Base-by-base conservation (phyloP, 73 alveolate genomes). In the Paraurostyla sp. region DNA sequence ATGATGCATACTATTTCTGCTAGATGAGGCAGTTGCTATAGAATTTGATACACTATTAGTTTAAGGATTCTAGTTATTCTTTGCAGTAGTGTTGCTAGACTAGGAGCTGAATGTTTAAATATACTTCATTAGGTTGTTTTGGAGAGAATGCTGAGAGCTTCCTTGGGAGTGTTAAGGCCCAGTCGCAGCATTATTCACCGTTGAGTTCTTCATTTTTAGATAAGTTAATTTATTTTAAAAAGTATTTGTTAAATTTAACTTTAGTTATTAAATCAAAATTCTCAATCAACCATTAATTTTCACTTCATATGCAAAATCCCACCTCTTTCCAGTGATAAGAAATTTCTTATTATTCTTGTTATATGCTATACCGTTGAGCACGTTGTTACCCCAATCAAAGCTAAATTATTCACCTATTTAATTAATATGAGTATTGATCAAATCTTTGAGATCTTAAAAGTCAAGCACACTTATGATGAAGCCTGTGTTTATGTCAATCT, bases 351-450 rank as follows among this genome's bases (percentile, higher is more conserved):
- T 85, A 22, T 68, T 49, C 16, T 0, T 0, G 49, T 71, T 57
- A 38, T 69, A 83, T 6, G 95, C 95, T 29, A 90, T 90, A 0
- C 95, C 95, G 71, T 90, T 90, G 3, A 90, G 52, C 7, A 90
- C 95, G 57, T 90, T 50, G 40, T 85, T 71, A 20, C 71, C 52
- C 76, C 88, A 51, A 29, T 42, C 71, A 49, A 42, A 71, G 0
- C 1, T 35, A 4, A 22, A 7, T 0, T 46, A 7, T n/a, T 65
- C 57, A 9, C 83, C 78, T 42, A 11, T 11, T 2, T 15, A 9
- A 18, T 43, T 15, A 16, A 81, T 27, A 29, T 60, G 11, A 45
- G 49, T 16, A 23, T 63, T 81, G 54, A 50, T 41, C 2, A 38
- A 0, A 41, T 83, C 40, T 6, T n/a, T 52, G 22, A 90, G 36